Base-by-base conservation (phyloP, 1,139 yeast genomes). In the Hansenula anomala region DNA sequence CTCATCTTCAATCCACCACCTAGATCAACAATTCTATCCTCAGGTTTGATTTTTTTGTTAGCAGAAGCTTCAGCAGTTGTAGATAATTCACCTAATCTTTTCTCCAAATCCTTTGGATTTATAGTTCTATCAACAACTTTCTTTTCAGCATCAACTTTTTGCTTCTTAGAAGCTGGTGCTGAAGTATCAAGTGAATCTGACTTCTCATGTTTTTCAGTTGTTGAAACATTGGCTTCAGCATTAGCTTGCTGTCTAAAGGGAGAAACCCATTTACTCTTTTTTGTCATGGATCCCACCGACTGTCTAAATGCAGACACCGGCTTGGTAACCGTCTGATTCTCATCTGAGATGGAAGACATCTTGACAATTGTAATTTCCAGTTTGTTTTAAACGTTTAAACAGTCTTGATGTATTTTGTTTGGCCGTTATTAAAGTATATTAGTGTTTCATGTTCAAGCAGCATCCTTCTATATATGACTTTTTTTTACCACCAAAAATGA, bases 1-100 rank as follows among this genome's bases (percentile, higher is more conserved):
- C 76, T 67, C 71, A 73, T 64, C 46, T 64, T 69, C 55, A 73
- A 63, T 4, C 79, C 79, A 38, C 71, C 65, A 36, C 80, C 80
- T 43, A 74, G 63, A 44, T 73, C 74, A 45, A 73, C 59, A 16
- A 71, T 58, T 44, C 65, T 66, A 43, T 72, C 55, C 20, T 46
- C 47, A 20, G 43, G 43, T 7, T 19, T 36, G 24, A 44, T 44
- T 27, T 27, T 33, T 14, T 26, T 33, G 6, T 6, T 16, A 14
- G 30, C 18, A 27, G 36, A 28, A 15, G 19, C 10, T 11, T 22
- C 36, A 15, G 28, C 28, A 11, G 22, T 13, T 6, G 40, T 28
- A n/a, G 29, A 9, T 20, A 30, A 14, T 6, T 23, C 26, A 16
- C 15, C 34, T 29, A 24, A 23, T 33, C 27, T 23, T 34, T 36